Base-by-base conservation (phyloP, 805 yeast genomes). In the Blastobotrys chiropterorum region DNA sequence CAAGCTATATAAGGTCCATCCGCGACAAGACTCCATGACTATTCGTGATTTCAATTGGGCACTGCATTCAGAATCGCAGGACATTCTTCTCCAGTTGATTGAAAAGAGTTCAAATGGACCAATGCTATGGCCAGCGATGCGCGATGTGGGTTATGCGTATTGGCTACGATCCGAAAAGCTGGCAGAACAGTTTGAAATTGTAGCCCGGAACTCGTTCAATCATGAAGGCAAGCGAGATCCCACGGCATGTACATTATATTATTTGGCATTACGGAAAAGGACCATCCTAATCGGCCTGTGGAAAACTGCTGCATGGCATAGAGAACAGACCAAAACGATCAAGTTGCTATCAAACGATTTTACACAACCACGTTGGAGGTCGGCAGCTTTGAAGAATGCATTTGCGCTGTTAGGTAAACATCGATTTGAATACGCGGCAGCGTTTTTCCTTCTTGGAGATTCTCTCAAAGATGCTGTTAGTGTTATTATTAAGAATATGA, bases 361-460 rank as follows among this genome's bases (percentile, higher is more conserved):
- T 65, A 68, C 71, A 3, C 80, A 82, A 50, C 75, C 76, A 14
- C 73, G 97, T 48, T 90, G 97, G 97, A 79, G 74, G 59, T 75
- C 86, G 0, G 97, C 97, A 1, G 97, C 98, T 0, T 67, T 82
- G 60, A 94, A 94, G 62, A 92, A 92, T 69, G 98, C 98, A 0
- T 92, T 81, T 72, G 98, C 88, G 0, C 70, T 92, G 43, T 67
- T 94, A 57, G 87, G 97, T 55, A 89, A 89, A 62, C 99, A 90
- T 66, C 72, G 98, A 42, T 86, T 77, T 62, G 70, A 78, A 64
- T 95, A 90, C 67, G 95, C 97, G 0, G 97, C 97, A 0, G 82
- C 84, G 19, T 90, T 94, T 65, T 92, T 92, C 67, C 67, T 92
- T 38, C 72, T 92, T 11, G 96, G 86, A 0, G 90, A 77, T 48